A percentile compares a stretch with the other conserved stretches of the same genome.
These are phyloP conservation scores for Capronia americana DNA, from an alignment of 2,329 filamentous ascomycete genomes.

Conservation along the genomic window DNA sequence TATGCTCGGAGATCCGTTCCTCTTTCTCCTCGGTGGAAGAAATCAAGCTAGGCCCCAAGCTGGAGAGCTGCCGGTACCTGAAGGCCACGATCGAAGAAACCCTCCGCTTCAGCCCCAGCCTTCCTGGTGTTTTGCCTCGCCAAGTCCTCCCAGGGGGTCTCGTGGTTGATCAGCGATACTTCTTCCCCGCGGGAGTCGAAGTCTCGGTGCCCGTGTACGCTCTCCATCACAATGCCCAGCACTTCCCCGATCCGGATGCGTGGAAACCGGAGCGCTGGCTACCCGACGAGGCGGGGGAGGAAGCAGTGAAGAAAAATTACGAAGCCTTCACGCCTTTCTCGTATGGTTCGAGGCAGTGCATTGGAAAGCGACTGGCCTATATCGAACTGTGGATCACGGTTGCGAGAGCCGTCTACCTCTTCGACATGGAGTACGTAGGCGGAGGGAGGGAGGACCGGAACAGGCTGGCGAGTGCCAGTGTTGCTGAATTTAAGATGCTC, in stretches of 20 bases:
- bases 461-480: no score
- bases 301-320: background rate
- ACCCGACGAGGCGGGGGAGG: background rate
- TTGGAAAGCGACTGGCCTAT: constrained; percentile 8
- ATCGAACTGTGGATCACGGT: background rate
- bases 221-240: background rate
- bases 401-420: background rate
- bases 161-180: background rate
- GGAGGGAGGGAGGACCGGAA: no score
- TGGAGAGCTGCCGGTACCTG: background rate
- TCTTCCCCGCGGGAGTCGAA: background rate
- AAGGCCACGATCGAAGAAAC: background rate
- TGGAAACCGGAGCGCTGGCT: constrained; percentile 7
- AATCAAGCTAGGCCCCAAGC: background rate
- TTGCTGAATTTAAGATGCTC: no score
- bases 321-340: background rate
- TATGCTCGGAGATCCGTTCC: background rate
- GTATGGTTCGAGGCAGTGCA: background rate
- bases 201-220: background rate
- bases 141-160: background rate
- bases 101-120: background rate
- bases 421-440: background rate
- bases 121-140: background rate
- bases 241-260: background rate
- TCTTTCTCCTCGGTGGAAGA: background rate